Evolutionary conservation across 495 filamentous ascomycete genomes (phyloP), one percentile per base, ranked within the genome.

Genomic region (Cercophora samala): DNA sequence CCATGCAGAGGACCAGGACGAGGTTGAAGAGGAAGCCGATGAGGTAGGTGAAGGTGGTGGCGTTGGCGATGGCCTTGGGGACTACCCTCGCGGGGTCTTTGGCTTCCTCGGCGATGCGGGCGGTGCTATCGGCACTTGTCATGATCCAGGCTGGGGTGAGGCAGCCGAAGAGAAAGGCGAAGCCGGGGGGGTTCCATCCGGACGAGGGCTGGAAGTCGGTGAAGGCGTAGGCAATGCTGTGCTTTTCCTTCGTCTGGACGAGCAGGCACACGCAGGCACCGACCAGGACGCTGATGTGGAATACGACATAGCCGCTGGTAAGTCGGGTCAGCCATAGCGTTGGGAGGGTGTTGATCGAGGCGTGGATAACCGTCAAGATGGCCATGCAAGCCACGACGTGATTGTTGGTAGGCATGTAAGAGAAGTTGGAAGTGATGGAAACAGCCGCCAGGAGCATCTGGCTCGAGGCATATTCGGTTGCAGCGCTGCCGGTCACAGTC

Each of bases 151-250:
- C 85, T 25, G 89, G 88, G 9, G 85, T 86, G 23, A 91, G 75
- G 72, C 89, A 90, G 22, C 89, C 89, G 66, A 91, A 89, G 32
- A 91, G 72, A 72, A 88, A 90, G n/a, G 84, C 85, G 71, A 88
- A 90, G 5, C 88, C 89, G 23, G 80, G 78, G 6, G 85, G 88
- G 0, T 66, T 81, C 89, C 89, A 91, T 15, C 88, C 88, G 0
- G 84, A 88, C 11, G 74, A 78, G 32, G 87, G 79, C 21, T 81
- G 82, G 59, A 89, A 84, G 42, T 87, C 71, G 24, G 87, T 89
- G 70, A 90, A 91, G 4, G 88, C 87, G 72, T 89, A 90, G 13
- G 70, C 74, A 11, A 87, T 81, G 64, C 77, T 79, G 64, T 89
- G 84, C 70, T 87, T 87, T 64, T 89, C 76, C 58, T 86, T 78